Evolutionary conservation across 768 basidiomycete species (phyloP), one percentile per base, ranked within the genome.

Genomic region (Boletus bicolor): DNA sequence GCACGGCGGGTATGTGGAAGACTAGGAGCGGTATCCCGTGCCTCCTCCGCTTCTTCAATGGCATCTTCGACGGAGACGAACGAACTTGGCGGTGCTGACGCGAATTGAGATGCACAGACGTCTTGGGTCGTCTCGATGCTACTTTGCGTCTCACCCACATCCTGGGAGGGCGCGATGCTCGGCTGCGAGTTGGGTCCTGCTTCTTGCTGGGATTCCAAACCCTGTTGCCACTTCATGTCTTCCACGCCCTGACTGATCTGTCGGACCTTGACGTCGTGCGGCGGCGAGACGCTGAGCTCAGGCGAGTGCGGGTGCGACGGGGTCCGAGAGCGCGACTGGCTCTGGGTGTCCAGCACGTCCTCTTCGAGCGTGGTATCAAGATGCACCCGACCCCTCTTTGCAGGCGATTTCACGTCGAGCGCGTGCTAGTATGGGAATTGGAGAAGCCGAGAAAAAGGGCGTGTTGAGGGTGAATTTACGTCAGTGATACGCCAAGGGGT

Each of bases 181-280:
- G 38, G 55, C 32, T 55, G 64, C 2, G 54, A 37, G 36, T 49
- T 37, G 14, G 47, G 47, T 30, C 49, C 58, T 2, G 49, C 24
- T 30, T 65, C 56, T 24, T 61, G 58, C 26, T 61, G 61, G 1
- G 50, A 41, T 14, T 58, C 57, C n/a, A 58, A 15, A 32, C 36
- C 71, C 54, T 81, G 83, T 67, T 79, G 77, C 88, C 87, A 88
- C 65, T 76, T 83, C 59, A 89, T 80, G 66, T 90, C 89, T 68
- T 89, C 87, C 34, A 90, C 87, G 28, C 86, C 85, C 64, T 84
- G 84, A 58, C 86, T 89, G 62, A 89, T 88, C 73, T 89, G 88
- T 49, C 86, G 80, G 55, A 87, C 82, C 75, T 87, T 90, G 73
- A 87, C 82, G 71, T 90, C 87, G 60, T 84, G 82, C 4, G 84